Percentiles rank a stretch among this genome's conserved stretches.
Evolutionary conservation across 2,329 filamentous ascomycete genomes (phyloP).

Genomic region (Diplodia seriata): DNA sequence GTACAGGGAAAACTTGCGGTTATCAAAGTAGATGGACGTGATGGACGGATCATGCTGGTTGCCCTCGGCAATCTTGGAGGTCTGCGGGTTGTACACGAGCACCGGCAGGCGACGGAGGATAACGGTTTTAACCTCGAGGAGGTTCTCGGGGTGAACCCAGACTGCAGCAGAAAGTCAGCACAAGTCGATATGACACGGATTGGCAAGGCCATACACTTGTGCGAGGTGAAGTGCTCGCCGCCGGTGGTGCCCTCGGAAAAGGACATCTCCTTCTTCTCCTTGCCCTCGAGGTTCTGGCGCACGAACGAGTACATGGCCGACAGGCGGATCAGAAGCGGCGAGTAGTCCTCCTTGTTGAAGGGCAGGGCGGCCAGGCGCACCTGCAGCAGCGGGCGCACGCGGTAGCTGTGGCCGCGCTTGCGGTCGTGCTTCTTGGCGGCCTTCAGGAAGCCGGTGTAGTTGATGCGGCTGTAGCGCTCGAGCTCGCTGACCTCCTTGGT

Average conservation of each 20-base stretch:
- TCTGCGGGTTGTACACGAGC: constrained; percentile 89
- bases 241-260: constrained; percentile 51
- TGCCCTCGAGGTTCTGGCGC: constrained; percentile 78
- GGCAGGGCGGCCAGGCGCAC: constrained; percentile 85
- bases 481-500: constrained; percentile 91
- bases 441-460: constrained; percentile 97
- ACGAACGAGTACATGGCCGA: constrained; percentile 97
- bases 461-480: constrained; percentile 93
- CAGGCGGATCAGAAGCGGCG: constrained; percentile 83
- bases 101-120: constrained; percentile 90
- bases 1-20: constrained; percentile 83
- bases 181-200: background rate
- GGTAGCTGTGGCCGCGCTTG: constrained; percentile 84
- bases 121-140: constrained; percentile 95
- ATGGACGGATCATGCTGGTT: constrained; percentile 83
- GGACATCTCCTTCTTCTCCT: constrained; percentile 52
- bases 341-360: constrained; percentile 95
- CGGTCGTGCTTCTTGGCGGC: constrained; percentile 99
- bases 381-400: constrained; percentile 88
- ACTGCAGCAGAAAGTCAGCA: constrained; percentile 59
- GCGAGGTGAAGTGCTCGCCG: constrained; percentile 76
- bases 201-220: constrained; percentile 72
- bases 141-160: constrained; percentile 95
- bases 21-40: constrained; percentile 97
- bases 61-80: constrained; percentile 80